Percentiles rank a stretch among this genome's conserved stretches.
phyloP scores from a whole-genome alignment of 164 flowering plant species.

The Aristolochia californica region DNA sequence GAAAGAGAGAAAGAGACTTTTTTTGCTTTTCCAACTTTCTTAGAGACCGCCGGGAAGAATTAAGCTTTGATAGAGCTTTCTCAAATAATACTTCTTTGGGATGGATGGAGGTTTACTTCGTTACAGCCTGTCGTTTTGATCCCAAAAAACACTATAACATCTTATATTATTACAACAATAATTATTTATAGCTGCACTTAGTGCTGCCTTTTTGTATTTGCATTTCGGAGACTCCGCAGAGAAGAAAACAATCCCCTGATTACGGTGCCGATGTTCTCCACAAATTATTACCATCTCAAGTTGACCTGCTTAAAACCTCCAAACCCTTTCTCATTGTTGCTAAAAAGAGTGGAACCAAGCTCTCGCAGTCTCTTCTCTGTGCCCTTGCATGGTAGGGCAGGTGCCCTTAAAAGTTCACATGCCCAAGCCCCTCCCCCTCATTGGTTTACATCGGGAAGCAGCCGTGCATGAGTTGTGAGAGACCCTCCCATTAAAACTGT shows the following conservation, averaged over 20 bases:
- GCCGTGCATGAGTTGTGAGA: too few species aligned
- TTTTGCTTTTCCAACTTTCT: neutral
- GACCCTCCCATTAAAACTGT: too few species aligned
- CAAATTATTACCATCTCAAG: neutral
- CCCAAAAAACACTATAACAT: constrained; percentile 3
- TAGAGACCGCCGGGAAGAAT: neutral
- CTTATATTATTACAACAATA: neutral
- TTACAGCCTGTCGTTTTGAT: constrained; percentile 11
- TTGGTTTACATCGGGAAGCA: too few species aligned
- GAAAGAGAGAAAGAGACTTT: constrained; percentile 1
- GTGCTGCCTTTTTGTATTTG: neutral
- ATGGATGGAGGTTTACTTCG: constrained; percentile 1
- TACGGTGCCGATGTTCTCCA: neutral
- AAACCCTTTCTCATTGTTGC: too few species aligned
- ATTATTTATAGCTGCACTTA: neutral
- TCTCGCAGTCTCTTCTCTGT: too few species aligned
- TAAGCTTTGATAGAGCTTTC: constrained; percentile 5
- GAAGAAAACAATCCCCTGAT: neutral
- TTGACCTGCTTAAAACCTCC: too few species aligned
- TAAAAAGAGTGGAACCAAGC: too few species aligned
- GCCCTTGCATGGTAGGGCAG: too few species aligned
- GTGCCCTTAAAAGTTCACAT: too few species aligned
- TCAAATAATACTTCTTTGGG: neutral
- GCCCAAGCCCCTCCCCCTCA: too few species aligned
- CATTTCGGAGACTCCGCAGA: neutral